Evolutionary conservation across 2,329 filamentous ascomycete species (phyloP), one percentile per base, ranked within the genome.

Genomic region (Xenosphaeropsis pyriputrescens): DNA sequence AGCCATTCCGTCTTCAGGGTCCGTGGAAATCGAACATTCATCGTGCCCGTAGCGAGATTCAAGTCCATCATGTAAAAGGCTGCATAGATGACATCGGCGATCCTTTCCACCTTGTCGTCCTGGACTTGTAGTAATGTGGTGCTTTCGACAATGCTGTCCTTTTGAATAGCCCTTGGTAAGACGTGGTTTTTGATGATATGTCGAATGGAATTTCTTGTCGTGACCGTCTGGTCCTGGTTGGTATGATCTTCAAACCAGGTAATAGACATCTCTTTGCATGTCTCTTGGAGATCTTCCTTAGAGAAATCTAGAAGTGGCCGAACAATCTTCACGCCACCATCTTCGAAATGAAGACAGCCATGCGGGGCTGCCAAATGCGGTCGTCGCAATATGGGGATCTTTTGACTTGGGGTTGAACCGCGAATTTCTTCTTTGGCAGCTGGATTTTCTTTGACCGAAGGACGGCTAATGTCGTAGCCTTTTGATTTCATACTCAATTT

Each of bases 201-300:
- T 22, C 89, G 74, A 29, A 95, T 65, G 0, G 89, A 77, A 50
- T 98, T 98, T 29, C 91, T 73, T 33, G 68, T 59, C 0, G 91
- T 94, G 41, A 93, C 60, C 0, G 78, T 85, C 7, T 65, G 68
- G 49, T 95, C 81, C 13, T 65, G 57, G 51, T 98, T 98, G 2
- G 88, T 95, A 32, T 65, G 61, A 54, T 98, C 91, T 53, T 91
- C 84, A 44, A 85, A 83, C 81, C 85, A 96, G 1, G 62, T 59
- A 8, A 93, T 60, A 0, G 65, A 58, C 45, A 77, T 69, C n/a
- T 69, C 63, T 43, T 77, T 57, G 51, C 89, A 95, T 0, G 84
- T 86, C 2, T 75, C 72, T 32, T 79, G 67, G n/a, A 95, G 65
- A 29, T 78, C 65, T 36, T 73, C 66, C 59, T 96, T 93, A 42